These are phyloP conservation scores for Malassezia brasiliensis DNA, from an alignment of 1,284 basidiomycete genomes.

Conservation along the genomic window DNA sequence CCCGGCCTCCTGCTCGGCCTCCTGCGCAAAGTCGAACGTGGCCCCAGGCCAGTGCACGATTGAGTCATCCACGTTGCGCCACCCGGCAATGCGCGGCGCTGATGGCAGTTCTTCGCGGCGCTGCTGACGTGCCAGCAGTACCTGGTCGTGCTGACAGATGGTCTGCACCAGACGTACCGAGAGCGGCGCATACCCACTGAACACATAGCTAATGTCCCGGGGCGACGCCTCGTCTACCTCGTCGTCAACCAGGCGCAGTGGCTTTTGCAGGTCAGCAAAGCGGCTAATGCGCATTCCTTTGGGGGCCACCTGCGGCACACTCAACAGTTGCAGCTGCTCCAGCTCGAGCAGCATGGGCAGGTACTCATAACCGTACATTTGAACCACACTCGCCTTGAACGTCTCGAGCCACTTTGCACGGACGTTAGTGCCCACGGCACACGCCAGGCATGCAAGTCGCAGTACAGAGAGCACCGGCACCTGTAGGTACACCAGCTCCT, in stretches of 20 bases:
- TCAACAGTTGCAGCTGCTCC: conserved; percentile 60
- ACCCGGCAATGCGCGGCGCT: conserved; percentile 82
- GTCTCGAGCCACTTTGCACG: conserved; percentile 77
- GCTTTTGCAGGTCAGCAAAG: conserved; percentile 59
- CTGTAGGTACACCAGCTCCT: conserved; percentile 36
- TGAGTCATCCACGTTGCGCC: conserved; percentile 92
- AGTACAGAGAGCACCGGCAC: conserved; percentile 49
- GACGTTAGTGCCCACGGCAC: conserved; percentile 71
- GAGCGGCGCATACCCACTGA: conserved; percentile 92
- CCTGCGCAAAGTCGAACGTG: conserved; percentile 68
- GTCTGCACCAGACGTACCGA: conserved; percentile 85
- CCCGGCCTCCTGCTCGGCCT: background rate
- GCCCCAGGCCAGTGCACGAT: conserved; percentile 70
- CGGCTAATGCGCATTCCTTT: background rate
- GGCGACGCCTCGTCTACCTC: conserved; percentile 63
- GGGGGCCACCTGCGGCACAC: background rate
- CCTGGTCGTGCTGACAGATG: conserved; percentile 68
- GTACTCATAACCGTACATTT: conserved; percentile 86
- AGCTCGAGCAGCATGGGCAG: conserved; percentile 75
- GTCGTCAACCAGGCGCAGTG: conserved; percentile 82
- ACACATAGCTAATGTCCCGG: conserved; percentile 87
- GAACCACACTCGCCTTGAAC: conserved; percentile 81
- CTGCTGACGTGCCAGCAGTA: conserved; percentile 52
- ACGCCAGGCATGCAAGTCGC: conserved; percentile 73
- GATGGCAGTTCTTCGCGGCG: conserved; percentile 44